These are phyloP conservation scores for Fraxinus greggii DNA, from an alignment of 305 asterid species.

Conservation along the genomic window DNA sequence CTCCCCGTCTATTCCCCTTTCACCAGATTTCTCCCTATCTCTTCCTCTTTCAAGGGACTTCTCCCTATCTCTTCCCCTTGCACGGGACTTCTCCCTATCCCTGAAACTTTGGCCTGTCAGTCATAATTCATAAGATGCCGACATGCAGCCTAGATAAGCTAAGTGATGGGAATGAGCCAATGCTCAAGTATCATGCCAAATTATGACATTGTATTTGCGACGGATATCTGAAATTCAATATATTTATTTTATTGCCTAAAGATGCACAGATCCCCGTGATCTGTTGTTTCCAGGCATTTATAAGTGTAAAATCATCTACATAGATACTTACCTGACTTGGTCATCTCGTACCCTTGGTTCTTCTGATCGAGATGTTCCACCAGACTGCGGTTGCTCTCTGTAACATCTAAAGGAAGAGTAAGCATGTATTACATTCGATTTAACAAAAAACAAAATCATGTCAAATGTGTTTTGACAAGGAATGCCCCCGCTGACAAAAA, in stretches of 20 bases:
- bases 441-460: background rate
- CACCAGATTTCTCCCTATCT: conserved; percentile 38
- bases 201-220: background rate
- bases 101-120: conserved; percentile 27
- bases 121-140: background rate
- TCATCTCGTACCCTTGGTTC: conserved; percentile 80
- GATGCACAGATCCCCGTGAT: background rate
- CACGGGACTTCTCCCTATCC: conserved; percentile 23
- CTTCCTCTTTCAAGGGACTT: background rate
- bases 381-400: conserved; percentile 82
- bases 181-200: background rate
- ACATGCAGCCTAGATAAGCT: background rate
- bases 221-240: background rate
- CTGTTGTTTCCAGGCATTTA: background rate
- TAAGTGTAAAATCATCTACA: background rate
- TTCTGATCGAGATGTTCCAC: conserved; percentile 77
- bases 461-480: background rate
- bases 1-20: conserved; percentile 18
- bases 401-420: conserved; percentile 18
- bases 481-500: background rate
- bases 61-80: too few species aligned
- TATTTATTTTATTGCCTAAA: background rate
- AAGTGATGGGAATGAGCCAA: background rate
- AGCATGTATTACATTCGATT: background rate
- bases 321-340: conserved; percentile 50